Evolutionary conservation across 2,329 filamentous ascomycete genomes (phyloP), one percentile per base, ranked within the genome.

Genomic region (Aspergillus vadensis): DNA sequence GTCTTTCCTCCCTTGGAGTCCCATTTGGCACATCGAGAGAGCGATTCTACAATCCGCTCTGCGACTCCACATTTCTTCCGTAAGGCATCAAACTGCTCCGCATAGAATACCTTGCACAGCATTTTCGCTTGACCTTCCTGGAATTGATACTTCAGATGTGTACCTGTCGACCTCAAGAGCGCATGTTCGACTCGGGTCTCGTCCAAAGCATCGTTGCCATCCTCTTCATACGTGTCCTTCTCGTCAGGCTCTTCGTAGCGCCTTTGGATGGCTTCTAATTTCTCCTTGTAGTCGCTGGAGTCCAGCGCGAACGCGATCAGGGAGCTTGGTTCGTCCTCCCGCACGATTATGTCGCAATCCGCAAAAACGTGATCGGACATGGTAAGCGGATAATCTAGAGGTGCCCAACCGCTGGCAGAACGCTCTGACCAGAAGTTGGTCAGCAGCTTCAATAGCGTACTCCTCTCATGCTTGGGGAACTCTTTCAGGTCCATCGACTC

Each of bases 381-480:
- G 65, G 86, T 90, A 64, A 98, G 85, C 3, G 96, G 96, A 70
- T 99, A 99, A 57, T 99, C 95, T 19, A 99, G 84, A 21, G 90
- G 86, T 5, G 90, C 85, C 95, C 95, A 99, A 39, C 94, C 93
- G 74, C 92, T 97, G 23, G 96, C 92, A 51, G 95, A 98, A 56
- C 95, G 87, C 77, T 99, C 96, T 2, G 95, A 96, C 95, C 95
- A 99, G 76, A 99, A 99, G 70, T 94, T 97, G 15, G 92, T 95
- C 49, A 99, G 83, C 80, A 97, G 92, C 73, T 96, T 97, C 86
- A 99, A 90, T 65, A 98, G 81, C 49, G 92, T 97, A 59, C 88
- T 93, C 75, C 94, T 95, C 72, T 97, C 92, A 71, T 98, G 92
- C 70, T 92, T 97, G 1, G 92, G 92, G 12, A 99, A 83, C 67